phyloP scores from a whole-genome alignment of 225 moss, liverwort and hornwort genomes.

The Asterella californica region DNA sequence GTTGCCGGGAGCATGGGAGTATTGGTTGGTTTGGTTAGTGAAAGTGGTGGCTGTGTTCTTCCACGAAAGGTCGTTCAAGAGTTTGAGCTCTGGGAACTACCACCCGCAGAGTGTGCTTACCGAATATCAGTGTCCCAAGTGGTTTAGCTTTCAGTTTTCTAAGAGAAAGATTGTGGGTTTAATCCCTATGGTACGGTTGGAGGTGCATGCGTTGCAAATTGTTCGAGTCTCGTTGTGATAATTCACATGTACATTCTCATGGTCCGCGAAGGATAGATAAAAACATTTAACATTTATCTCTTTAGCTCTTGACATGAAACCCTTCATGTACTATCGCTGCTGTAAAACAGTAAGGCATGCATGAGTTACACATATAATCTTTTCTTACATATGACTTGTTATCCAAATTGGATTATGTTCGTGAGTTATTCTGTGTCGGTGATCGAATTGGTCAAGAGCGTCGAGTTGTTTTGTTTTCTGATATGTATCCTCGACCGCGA shows the following conservation, averaged over 20 bases:
- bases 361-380: too few relatives aligned
- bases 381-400: too few relatives aligned
- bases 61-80: background rate
- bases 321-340: constrained; percentile 6
- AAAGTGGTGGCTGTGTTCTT: background rate
- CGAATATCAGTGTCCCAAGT: background rate
- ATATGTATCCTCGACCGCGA: too few relatives aligned
- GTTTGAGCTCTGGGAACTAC: background rate
- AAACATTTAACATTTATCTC: too few relatives aligned
- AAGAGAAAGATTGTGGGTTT: background rate
- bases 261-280: too few relatives aligned
- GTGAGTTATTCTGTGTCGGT: too few relatives aligned
- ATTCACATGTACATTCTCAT: too few relatives aligned
- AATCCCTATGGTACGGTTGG: background rate
- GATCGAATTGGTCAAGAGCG: too few relatives aligned
- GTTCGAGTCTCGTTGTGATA: too few relatives aligned
- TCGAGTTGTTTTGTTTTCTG: too few relatives aligned
- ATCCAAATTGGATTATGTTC: too few relatives aligned
- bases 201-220: background rate
- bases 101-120: background rate
- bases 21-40: background rate
- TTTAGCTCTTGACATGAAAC: background rate
- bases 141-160: too few relatives aligned
- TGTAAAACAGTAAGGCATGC: background rate
- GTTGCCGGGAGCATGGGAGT: background rate